phyloP scores from a whole-genome alignment of 768 basidiomycete species.

The Trichaptum fuscoviolaceum region DNA sequence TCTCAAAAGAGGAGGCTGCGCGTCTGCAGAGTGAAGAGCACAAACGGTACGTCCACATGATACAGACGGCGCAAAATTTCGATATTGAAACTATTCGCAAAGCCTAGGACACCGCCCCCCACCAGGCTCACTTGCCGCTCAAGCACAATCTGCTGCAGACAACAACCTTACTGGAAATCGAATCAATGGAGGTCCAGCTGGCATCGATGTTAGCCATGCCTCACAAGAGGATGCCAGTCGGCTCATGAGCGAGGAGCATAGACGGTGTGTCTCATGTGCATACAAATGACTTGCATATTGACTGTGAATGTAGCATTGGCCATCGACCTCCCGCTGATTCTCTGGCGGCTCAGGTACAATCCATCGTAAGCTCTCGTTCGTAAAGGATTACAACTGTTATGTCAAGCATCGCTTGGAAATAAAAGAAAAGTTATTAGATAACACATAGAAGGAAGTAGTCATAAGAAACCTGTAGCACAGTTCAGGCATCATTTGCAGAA shows the following conservation, averaged over 20 bases:
- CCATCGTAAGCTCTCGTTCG: background rate
- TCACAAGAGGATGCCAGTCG: background rate
- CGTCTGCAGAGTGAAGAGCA: conserved; percentile 22
- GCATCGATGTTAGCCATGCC: background rate
- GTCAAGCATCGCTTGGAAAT: too few relatives aligned
- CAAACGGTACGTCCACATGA: conserved; percentile 9
- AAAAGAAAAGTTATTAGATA: too few relatives aligned
- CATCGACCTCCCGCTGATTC: conserved; percentile 23
- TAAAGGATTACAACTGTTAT: background rate
- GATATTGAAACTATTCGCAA: background rate
- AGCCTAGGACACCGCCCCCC: conserved; percentile 16
- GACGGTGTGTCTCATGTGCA: background rate
- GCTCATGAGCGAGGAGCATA: background rate
- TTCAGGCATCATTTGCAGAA: too few relatives aligned
- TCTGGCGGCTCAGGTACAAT: conserved; percentile 22
- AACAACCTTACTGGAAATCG: background rate
- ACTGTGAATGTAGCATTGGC: conserved; percentile 8
- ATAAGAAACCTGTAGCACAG: too few relatives aligned
- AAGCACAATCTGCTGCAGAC: conserved; percentile 10
- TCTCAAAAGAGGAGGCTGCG: conserved; percentile 18
- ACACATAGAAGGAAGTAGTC: too few relatives aligned
- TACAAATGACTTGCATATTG: background rate
- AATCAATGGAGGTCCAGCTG: background rate
- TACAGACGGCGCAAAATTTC: background rate
- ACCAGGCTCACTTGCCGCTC: conserved; percentile 17